phyloP scores from a whole-genome alignment of 2,329 filamentous ascomycete species.

The Aspergillus hiratsukae region DNA sequence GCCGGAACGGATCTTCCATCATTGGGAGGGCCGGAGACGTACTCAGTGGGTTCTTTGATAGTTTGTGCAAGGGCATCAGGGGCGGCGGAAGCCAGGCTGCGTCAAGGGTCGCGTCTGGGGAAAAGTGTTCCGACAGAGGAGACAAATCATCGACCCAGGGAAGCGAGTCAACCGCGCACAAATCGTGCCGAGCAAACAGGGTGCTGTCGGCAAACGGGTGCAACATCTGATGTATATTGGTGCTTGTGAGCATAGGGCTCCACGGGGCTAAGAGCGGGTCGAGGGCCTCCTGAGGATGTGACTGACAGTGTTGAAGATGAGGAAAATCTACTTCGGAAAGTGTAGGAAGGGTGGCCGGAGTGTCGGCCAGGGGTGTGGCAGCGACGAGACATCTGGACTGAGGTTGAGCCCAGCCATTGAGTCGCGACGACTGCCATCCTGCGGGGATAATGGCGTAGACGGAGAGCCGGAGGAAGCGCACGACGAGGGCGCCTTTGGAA shows the following conservation, averaged over 20 bases:
- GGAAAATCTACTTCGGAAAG: background rate
- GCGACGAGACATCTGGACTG: background rate
- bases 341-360: background rate
- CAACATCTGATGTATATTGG: background rate
- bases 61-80: background rate
- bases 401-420: background rate
- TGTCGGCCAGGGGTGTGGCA: background rate
- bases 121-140: constrained; percentile 1
- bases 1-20: background rate
- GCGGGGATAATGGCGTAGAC: background rate
- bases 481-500: background rate
- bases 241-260: background rate
- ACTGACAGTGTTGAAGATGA: background rate
- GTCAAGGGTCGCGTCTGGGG: background rate
- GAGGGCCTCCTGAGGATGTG: constrained; percentile 1
- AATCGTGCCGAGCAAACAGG: background rate
- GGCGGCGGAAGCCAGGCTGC: background rate
- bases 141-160: constrained; percentile 8
- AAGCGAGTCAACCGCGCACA: background rate
- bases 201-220: background rate
- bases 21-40: background rate
- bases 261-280: constrained; percentile 1
- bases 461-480: background rate
- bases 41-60: background rate
- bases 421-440: background rate